Conservation (phyloP, 768 basidiomycete species). For the Lactarius akahatsu region DNA sequence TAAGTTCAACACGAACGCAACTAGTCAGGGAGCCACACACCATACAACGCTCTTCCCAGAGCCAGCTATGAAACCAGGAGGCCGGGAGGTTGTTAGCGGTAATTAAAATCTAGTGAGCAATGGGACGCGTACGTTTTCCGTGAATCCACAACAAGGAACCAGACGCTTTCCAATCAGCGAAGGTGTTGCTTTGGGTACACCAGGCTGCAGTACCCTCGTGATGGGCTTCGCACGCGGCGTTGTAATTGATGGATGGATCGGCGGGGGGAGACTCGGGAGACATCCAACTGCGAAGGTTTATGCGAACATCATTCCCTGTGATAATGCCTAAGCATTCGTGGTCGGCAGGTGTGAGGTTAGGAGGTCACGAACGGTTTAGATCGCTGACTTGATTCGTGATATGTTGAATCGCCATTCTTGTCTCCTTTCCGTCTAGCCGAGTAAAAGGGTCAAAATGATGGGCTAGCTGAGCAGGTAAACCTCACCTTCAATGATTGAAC, state of each 20-base stretch:
- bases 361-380: not conserved
- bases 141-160: not conserved
- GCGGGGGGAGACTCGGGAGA: not conserved
- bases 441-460: not conserved
- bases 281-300: not conserved
- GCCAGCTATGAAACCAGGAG: not conserved
- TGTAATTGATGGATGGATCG: not conserved
- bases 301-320: not conserved
- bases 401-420: not conserved
- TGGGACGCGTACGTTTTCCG: not conserved
- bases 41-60: not conserved
- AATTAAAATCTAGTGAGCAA: not conserved
- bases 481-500: not conserved
- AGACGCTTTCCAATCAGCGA: not conserved
- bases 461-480: not conserved
- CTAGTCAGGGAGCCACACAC: not conserved
- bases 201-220: not conserved
- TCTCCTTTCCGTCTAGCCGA: not conserved
- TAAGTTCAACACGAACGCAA: not conserved
- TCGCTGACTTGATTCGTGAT: not conserved
- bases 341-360: not conserved
- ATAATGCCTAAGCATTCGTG: not conserved
- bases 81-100: not conserved
- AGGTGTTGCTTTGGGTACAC: not conserved
- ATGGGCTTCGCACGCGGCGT: not conserved